These are phyloP conservation scores for Hypoxylon sp. DNA, from an alignment of 2,329 filamentous ascomycete species.

Conservation along the genomic window DNA sequence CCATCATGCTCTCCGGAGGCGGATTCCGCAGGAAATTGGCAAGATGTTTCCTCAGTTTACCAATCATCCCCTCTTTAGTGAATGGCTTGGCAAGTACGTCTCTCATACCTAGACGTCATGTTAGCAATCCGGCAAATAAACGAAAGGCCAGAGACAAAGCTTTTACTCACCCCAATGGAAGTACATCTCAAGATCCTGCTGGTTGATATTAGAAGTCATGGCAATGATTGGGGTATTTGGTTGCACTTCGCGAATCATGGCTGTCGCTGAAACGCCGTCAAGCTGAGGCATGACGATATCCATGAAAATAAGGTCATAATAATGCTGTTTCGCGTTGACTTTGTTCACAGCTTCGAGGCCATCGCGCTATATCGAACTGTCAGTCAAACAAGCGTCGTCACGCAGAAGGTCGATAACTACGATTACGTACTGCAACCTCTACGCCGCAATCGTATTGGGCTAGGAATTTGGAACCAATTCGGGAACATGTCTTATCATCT, in stretches of 20 bases:
- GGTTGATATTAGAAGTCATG: slow-evolving; percentile 98
- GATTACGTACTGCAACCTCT: slow-evolving; percentile 73
- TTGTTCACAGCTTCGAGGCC: slow-evolving; percentile 93
- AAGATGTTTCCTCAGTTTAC: slow-evolving; percentile 90
- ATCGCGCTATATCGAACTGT: slow-evolving; percentile 72
- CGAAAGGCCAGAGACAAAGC: background rate
- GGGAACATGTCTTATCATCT: slow-evolving; percentile 78
- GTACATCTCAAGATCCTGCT: slow-evolving; percentile 96
- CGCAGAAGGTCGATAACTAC: slow-evolving; percentile 4
- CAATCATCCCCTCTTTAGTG: slow-evolving; percentile 86
- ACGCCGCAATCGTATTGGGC: slow-evolving; percentile 76
- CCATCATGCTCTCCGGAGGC: slow-evolving; percentile 58
- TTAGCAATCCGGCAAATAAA: slow-evolving; percentile 14
- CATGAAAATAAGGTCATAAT: slow-evolving; percentile 83
- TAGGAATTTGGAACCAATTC: slow-evolving; percentile 78
- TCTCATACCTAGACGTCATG: slow-evolving; percentile 82
- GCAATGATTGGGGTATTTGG: slow-evolving; percentile 90
- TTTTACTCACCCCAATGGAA: slow-evolving; percentile 87
- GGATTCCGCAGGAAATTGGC: slow-evolving; percentile 83
- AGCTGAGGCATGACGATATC: slow-evolving; percentile 98
- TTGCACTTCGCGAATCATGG: slow-evolving; percentile 90
- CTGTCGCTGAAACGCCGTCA: slow-evolving; percentile 94
- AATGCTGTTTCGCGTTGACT: slow-evolving; percentile 68
- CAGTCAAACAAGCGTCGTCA: slow-evolving; percentile 36
- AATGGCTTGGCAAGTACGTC: slow-evolving; percentile 98